Base-by-base conservation (phyloP, 148 eudicot species). In the Polygonum maritimum region DNA sequence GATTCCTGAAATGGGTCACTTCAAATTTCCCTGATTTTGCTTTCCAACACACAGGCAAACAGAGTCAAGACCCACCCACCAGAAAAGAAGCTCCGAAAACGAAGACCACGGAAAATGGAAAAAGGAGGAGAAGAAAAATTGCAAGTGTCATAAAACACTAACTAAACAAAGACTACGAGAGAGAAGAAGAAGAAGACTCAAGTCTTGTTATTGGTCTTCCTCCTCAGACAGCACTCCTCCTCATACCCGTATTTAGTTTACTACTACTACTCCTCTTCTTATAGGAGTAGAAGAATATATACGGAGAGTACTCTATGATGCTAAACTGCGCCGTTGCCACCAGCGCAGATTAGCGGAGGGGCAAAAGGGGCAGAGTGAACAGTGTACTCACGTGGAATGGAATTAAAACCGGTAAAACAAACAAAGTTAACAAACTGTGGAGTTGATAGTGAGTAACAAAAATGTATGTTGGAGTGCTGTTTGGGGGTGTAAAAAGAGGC, bases 1-100 rank as follows among this genome's bases (percentile, higher is more conserved):
- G 51, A 78, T 35, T 78, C 55, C 74, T 75, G 80, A 85, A 55
- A 76, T 75, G 87, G 85, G 87, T 76, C 8, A 22, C 81, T 49
- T 12, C 71, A 65, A 57, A 35, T 69, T 48, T 62, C 1, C 49
- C 31, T 26, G 31, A 26, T 0, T 26, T 26, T 26, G 31, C 31
- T 36, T 33, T 74, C 70, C 38, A 45, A 36, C 52, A 51, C 10
- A 22, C 74, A 45, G 48, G 13, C 74, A 19, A 1, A 26, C 31
- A 26, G 31, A 26, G 31, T 26, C 31, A 44, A 71, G 45, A 71
- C 55, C 13, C n/a, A 57, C 63, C 63, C 63, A 57, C 63, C 63
- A 57, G 31, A 26, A 26, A 57, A 21, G 3, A 57, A n/a, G 12
- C 12, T 62, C 62, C 2, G 52, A 52, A 52, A 16, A 52, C 57